Evolutionary conservation across 768 basidiomycete genomes (phyloP).

Genomic region (Holtermanniella nyarrowii): DNA sequence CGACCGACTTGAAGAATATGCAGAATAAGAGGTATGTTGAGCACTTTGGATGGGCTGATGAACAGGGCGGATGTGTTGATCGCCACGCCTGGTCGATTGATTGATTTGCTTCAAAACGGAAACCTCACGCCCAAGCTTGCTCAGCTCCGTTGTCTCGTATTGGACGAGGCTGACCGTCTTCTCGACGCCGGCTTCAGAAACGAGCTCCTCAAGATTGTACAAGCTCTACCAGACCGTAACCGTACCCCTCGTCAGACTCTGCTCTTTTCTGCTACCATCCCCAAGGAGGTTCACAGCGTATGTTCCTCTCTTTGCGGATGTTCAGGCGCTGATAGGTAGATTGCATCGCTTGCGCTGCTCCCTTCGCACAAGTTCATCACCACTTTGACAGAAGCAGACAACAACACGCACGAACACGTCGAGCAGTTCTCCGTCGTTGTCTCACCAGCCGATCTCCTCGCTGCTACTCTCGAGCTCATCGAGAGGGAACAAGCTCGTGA

Average conservation of each 20-base stretch:
- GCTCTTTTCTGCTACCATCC: constrained; percentile 46
- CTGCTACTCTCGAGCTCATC: constrained; percentile 36
- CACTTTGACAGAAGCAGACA: constrained; percentile 52
- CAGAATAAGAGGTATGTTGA: constrained; percentile 11
- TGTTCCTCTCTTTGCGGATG: not conserved
- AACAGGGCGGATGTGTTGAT: constrained; percentile 37
- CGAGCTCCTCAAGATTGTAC: constrained; percentile 35
- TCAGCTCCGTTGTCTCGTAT: constrained; percentile 41
- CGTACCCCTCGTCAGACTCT: constrained; percentile 42
- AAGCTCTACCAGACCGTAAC: constrained; percentile 13
- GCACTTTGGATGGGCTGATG: constrained; percentile 14
- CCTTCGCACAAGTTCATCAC: constrained; percentile 47
- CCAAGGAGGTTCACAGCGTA: constrained; percentile 42
- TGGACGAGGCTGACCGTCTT: constrained; percentile 45
- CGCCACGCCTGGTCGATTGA: constrained; percentile 43
- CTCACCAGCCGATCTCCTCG: constrained; percentile 44
- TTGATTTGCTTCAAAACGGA: constrained; percentile 42
- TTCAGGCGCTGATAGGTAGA: constrained; percentile 27
- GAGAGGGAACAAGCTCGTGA: constrained; percentile 11
- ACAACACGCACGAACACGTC: constrained; percentile 57
- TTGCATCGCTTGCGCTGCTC: constrained; percentile 41
- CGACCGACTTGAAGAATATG: constrained; percentile 37
- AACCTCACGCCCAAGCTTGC: constrained; percentile 41
- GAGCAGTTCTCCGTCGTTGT: constrained; percentile 45
- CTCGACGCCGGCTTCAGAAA: constrained; percentile 43